Base-by-base conservation (phyloP, 257 asterid genomes). In the Cinchona pubescens region DNA sequence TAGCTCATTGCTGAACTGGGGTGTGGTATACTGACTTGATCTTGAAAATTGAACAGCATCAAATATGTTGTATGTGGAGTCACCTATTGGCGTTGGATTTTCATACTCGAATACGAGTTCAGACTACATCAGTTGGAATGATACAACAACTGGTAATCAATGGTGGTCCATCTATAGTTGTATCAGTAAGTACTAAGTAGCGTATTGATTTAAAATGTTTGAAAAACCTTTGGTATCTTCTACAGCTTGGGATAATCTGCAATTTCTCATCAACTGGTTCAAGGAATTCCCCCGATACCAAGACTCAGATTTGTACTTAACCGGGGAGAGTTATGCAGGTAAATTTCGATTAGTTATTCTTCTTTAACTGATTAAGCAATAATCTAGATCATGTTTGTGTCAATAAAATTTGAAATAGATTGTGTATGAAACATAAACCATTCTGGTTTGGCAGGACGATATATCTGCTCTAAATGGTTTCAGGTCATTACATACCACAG, bases 281-380 rank as follows among this genome's bases (percentile, higher is more conserved):
- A 59, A 79, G 48, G 5, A 79, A 70, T 82, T 82, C 48, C 80
- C 82, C 7, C 23, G 34, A 15, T 78, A 81, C 21, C 61, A 69
- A 63, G 75, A 74, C 67, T 78, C 77, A 7, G 80, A 81, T 38
- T 60, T 81, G 73, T 81, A 40, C 79, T 74, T 81, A 51, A 58
- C 82, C 0, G 82, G 85, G 66, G 85, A 78, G 69, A 74, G 85
- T 64, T 78, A 63, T 73, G 82, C 76, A 81, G 80, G 85, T 81
- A 51, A 19, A 70, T 29, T 11, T 30, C 25, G 7, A 3, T 2
- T 65, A 16, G 15, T 34, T 25, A 32, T n/a, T n/a, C n/a, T n/a
- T n/a, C n/a, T n/a, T n/a, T n/a, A n/a, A n/a, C n/a, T 58, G 34
- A 9, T 25, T 58, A 10, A 2, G 63, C 16, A 2, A 58, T 25